These are phyloP conservation scores for Sporormia fimetaria DNA, from an alignment of 495 filamentous ascomycete genomes.

Conservation along the genomic window DNA sequence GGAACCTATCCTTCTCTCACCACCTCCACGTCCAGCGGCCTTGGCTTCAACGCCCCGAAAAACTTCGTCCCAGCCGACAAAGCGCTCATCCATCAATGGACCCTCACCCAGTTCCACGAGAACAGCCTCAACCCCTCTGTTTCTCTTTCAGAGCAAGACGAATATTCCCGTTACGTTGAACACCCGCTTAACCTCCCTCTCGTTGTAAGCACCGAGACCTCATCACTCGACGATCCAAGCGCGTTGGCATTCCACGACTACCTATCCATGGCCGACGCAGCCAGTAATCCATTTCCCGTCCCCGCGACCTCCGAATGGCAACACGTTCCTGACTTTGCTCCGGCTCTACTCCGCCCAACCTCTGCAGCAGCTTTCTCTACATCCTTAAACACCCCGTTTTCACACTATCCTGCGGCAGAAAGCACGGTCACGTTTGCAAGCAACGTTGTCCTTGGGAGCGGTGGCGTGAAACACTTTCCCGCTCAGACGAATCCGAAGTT, in stretches of 20 bases:
- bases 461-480: not conserved
- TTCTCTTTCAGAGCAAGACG: conserved; percentile 58
- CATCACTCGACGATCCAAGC: conserved; percentile 35
- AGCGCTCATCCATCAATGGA: conserved; percentile 52
- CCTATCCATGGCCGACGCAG: conserved; percentile 29
- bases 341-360: conserved; percentile 6
- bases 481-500: conserved; percentile 1
- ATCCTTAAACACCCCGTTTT: conserved; percentile 17
- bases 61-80: conserved; percentile 31
- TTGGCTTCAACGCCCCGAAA: conserved; percentile 26
- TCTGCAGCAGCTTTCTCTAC: conserved; percentile 6
- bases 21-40: conserved; percentile 36
- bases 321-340: conserved; percentile 1
- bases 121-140: conserved; percentile 74
- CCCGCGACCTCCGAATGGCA: not conserved
- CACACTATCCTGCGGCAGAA: too few relatives aligned
- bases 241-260: conserved; percentile 65
- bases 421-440: too few relatives aligned
- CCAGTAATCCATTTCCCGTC: not conserved
- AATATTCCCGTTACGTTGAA: conserved; percentile 82
- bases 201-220: conserved; percentile 62
- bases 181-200: conserved; percentile 85
- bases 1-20: conserved; percentile 18
- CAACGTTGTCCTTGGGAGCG: too few relatives aligned
- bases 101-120: conserved; percentile 69